phyloP scores from a whole-genome alignment of 805 yeast genomes.

The Kodamaea kaohsiungensis region DNA sequence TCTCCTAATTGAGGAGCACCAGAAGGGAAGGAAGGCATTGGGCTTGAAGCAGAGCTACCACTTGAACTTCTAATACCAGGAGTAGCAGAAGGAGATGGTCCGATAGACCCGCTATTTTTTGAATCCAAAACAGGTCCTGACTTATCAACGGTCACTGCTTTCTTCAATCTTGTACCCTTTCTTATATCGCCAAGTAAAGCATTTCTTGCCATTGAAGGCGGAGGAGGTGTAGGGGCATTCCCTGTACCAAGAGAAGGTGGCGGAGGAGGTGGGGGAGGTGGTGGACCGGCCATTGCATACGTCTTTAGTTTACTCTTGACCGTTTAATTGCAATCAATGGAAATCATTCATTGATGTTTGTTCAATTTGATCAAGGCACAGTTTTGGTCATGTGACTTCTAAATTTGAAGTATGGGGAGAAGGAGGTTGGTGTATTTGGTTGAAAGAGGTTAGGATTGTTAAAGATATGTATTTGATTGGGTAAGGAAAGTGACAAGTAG shows the following conservation, averaged over 20 bases:
- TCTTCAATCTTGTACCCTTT: constrained; percentile 48
- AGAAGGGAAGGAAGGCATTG: constrained; percentile 20
- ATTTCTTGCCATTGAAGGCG: constrained; percentile 36
- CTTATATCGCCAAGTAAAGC: constrained; percentile 79
- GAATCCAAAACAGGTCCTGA: constrained; percentile 60
- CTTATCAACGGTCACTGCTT: constrained; percentile 46
- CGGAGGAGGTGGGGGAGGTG: constrained; percentile 38
- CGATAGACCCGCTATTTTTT: constrained; percentile 38
- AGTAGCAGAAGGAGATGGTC: constrained; percentile 31
- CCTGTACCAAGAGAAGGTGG: constrained; percentile 27
- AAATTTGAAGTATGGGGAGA: background rate
- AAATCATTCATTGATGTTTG: background rate
- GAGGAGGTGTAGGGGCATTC: constrained; percentile 13
- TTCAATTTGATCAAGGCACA: background rate
- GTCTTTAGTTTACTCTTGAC: background rate
- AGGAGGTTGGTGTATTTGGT: background rate
- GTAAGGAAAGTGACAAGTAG: too few species aligned
- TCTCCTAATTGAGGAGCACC: constrained; percentile 59
- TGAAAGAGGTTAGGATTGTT: background rate
- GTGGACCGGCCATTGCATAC: constrained; percentile 26
- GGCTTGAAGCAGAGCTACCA: constrained; percentile 1
- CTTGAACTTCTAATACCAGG: background rate
- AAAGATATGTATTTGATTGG: too few species aligned
- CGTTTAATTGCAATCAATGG: background rate
- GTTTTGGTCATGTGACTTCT: background rate